phyloP scores from a whole-genome alignment of 2,329 filamentous ascomycete genomes.

The Trichoderma aggressivum region DNA sequence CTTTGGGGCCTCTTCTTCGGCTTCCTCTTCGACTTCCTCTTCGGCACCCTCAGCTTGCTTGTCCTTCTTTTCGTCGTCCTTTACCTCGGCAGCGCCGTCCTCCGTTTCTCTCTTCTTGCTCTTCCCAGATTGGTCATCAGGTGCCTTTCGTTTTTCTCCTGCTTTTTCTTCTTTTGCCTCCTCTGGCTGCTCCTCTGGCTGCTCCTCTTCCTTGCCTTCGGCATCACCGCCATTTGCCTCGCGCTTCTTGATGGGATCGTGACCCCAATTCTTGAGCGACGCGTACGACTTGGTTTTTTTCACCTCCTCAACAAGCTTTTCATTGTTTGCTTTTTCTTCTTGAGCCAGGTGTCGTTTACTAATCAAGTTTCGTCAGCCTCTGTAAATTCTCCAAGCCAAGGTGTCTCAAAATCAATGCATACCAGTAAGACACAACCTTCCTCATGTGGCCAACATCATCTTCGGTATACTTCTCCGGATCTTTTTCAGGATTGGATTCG shows the following conservation, averaged over 20 bases:
- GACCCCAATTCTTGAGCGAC: conserved; percentile 61
- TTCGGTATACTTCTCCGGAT: conserved; percentile 54
- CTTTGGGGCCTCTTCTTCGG: not conserved
- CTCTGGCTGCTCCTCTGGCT: not conserved
- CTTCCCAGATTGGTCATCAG: conserved; percentile 24
- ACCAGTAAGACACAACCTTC: conserved; percentile 60
- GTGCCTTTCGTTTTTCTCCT: conserved; percentile 30
- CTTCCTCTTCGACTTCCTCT: conserved; percentile 20
- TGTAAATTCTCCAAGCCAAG: not conserved
- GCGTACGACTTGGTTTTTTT: conserved; percentile 53
- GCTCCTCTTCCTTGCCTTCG: conserved; percentile 15
- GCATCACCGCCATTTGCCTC: conserved; percentile 19
- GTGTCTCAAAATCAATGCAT: conserved; percentile 12
- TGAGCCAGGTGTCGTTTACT: conserved; percentile 64
- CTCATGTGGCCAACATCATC: conserved; percentile 57
- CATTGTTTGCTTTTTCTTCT: conserved; percentile 55
- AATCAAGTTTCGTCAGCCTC: not conserved
- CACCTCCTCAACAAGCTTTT: conserved; percentile 45
- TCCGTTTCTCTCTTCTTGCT: conserved; percentile 34
- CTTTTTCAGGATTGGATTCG: conserved; percentile 57
- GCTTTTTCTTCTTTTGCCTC: conserved; percentile 19
- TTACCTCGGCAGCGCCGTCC: conserved; percentile 1
- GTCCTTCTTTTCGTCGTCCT: conserved; percentile 2
- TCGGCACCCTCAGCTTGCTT: conserved; percentile 20
- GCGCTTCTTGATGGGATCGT: conserved; percentile 47